Percentiles rank a stretch among this genome's conserved stretches.
Evolutionary conservation across 345 rosid genomes (phyloP).

Genomic region (Citrus hindsii): DNA sequence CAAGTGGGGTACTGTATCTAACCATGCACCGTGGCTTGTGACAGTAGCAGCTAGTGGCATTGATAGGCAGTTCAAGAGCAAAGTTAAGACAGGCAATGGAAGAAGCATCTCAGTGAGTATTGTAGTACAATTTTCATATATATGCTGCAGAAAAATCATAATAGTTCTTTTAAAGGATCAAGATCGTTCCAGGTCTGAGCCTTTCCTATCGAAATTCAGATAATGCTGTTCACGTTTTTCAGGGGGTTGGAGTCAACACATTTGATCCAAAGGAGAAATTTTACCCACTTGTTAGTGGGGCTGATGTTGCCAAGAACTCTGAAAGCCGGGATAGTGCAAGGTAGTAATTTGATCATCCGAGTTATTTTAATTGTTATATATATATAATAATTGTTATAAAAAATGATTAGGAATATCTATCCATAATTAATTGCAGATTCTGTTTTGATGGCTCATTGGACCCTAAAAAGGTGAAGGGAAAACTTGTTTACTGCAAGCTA

Average conservation of each 20-base stretch:
- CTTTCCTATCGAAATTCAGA: too few relatives aligned
- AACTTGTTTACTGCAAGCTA: slow-evolving; percentile 54
- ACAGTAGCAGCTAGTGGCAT: slow-evolving; percentile 89
- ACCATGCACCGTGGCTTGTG: slow-evolving; percentile 86
- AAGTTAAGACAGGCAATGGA: slow-evolving; percentile 62
- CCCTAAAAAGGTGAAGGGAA: slow-evolving; percentile 66
- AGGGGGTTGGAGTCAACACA: slow-evolving; percentile 70
- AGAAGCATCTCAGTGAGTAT: slow-evolving; percentile 44
- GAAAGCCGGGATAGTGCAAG: slow-evolving; percentile 37
- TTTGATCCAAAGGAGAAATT: slow-evolving; percentile 50
- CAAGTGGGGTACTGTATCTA: slow-evolving; percentile 34
- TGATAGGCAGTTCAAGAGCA: slow-evolving; percentile 66
- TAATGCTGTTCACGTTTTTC: not conserved
- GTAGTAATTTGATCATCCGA: slow-evolving; percentile 18
- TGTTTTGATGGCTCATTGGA: slow-evolving; percentile 60
- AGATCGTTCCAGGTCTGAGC: too few relatives aligned
- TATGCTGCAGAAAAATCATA: too few relatives aligned
- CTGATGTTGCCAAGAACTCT: slow-evolving; percentile 46
- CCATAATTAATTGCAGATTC: slow-evolving; percentile 34
- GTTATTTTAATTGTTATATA: too few relatives aligned
- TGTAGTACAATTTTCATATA: not conserved
- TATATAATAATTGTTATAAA: too few relatives aligned
- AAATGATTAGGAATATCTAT: not conserved
- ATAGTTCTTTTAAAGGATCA: too few relatives aligned
- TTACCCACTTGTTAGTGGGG: slow-evolving; percentile 74